Conservation (phyloP, 129 eudicot genomes). For the Artemisia argyi region DNA sequence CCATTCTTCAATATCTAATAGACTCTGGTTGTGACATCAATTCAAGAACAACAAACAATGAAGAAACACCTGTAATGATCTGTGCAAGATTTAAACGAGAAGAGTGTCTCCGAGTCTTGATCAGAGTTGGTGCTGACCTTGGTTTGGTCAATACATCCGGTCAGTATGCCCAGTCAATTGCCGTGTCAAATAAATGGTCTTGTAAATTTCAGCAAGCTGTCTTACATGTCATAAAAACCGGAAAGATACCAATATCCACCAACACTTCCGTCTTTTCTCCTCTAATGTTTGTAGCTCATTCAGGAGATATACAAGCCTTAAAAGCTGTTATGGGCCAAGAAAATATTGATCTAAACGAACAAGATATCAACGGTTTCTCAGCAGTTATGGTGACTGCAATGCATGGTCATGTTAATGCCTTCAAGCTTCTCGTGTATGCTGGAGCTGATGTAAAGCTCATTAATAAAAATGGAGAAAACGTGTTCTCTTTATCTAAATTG, state of each 20-base stretch:
- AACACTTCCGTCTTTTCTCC: neutral
- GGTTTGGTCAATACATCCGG: neutral
- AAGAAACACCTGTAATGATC: neutral
- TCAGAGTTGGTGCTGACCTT: neutral
- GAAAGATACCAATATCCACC: conserved; percentile 4
- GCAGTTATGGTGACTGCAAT: conserved; percentile 15
- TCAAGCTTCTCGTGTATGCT: conserved; percentile 5
- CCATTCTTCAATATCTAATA: conserved; percentile 5
- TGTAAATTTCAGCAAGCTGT: neutral
- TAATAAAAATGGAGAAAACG: conserved; percentile 6
- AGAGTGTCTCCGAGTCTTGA: conserved; percentile 9
- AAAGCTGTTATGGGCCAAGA: neutral
- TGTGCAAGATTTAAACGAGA: conserved; percentile 5
- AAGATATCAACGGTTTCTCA: neutral
- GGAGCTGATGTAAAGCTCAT: conserved; percentile 9
- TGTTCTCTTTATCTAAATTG: neutral
- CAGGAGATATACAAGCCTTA: conserved; percentile 1
- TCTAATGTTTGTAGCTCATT: conserved; percentile 1
- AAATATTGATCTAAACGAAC: neutral
- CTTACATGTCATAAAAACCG: neutral
- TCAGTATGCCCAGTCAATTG: conserved; percentile 6
- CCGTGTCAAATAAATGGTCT: neutral
- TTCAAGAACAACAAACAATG: neutral
- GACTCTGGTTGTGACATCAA: conserved; percentile 7
- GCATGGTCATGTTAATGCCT: conserved; percentile 1